phyloP scores from a whole-genome alignment of 78 protist species.

The Guillardia theta region DNA sequence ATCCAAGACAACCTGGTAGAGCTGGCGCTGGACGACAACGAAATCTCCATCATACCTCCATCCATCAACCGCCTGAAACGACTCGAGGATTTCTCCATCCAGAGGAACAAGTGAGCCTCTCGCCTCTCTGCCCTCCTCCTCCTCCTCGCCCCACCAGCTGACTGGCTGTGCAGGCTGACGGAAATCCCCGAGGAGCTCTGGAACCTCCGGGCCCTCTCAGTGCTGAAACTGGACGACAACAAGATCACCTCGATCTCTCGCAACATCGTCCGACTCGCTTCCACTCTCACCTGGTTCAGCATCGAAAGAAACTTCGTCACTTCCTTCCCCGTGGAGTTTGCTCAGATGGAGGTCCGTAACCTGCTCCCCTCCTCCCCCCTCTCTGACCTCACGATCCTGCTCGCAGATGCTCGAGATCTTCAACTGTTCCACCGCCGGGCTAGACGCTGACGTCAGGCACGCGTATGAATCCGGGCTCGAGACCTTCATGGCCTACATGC shows the following conservation, averaged over 20 bases:
- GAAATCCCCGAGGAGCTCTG: neutral
- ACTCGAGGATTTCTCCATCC: neutral
- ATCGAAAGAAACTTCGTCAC: neutral
- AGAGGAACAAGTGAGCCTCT: neutral
- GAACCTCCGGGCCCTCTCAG: neutral
- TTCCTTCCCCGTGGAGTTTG: neutral
- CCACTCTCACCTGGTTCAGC: neutral
- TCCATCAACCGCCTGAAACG: neutral
- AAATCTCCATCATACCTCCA: neutral
- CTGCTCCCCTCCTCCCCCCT: no score
- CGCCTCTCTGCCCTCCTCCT: neutral
- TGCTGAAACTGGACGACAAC: neutral
- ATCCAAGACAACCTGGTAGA: neutral
- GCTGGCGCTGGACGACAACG: neutral
- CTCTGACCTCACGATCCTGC: no score
- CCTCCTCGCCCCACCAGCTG: no score
- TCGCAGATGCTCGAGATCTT: neutral
- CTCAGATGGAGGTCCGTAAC: neutral
- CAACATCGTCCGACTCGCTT: neutral
- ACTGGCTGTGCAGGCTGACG: neutral
- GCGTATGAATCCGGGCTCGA: neutral
- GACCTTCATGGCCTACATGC: neutral
- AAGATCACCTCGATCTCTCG: neutral
- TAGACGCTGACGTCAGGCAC: neutral
- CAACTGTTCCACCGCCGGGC: neutral